Evolutionary conservation across 768 basidiomycete species (phyloP), one percentile per base, ranked within the genome.

Genomic region (Suillus cothurnatus): DNA sequence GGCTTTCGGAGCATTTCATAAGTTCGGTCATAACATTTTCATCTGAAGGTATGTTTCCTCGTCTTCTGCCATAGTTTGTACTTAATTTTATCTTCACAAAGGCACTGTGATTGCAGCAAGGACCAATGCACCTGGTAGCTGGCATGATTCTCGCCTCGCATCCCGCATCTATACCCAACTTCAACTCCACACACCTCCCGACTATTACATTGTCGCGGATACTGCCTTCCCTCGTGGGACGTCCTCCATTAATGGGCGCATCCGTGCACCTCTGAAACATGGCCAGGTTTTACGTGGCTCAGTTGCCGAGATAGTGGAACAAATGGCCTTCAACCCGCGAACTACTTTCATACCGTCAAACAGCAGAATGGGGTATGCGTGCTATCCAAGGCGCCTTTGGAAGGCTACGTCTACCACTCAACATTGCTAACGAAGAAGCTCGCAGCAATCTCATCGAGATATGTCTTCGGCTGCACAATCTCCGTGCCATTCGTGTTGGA

Each of bases 351-450:
- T 84, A 72, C 65, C 68, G 78, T 1, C 84, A 86, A 69, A 80
- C 83, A 0, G 82, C 82, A 14, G 82, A 86, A 67, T 86, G 83
- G 85, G 84, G 84, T 0, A 85, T 81, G 76, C 73, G 74, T 0
- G 64, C 72, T 5, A 61, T 86, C 8, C 83, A 84, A 66, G 81
- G 81, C 3, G 79, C 81, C 1, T 86, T 84, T 74, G 81, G 84
- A 11, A 71, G 77, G 1, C 75, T 86, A 17, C 71, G 76, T 3
- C 49, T 86, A 2, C 84, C 80, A 6, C 68, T 85, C 1, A 64
- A 73, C n/a, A 78, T 82, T 32, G 68, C 76, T 47, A 45, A 81
- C 61, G 47, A 53, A 3, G 47, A 71, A 5, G 28, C 45, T 2
- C 67, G 77, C 4, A 59, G 26, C 6, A 65, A 79, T 49, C 71